Evolutionary conservation across 345 rosid species (phyloP).

Genomic region (Sisymbrium irio): DNA sequence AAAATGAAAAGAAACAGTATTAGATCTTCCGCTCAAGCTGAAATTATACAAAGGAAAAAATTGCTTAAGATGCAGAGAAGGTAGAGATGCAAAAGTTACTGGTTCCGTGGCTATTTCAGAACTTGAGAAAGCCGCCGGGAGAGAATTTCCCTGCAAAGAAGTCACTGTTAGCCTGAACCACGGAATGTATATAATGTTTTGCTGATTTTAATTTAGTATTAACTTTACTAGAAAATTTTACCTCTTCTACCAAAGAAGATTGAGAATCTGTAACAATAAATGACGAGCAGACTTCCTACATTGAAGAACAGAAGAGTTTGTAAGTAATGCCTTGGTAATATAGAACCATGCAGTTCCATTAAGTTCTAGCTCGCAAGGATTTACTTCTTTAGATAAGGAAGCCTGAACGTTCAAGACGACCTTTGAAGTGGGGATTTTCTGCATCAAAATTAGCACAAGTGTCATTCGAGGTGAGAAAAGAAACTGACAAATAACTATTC

Average conservation of each 20-base stretch:
- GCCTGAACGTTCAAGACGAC: constrained; percentile 30
- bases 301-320: neutral
- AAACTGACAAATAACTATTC: neutral
- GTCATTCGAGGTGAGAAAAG: neutral
- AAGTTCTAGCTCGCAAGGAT: neutral
- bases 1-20: neutral
- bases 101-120: constrained; percentile 3
- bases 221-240: neutral
- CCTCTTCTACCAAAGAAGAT: constrained; percentile 27
- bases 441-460: constrained; percentile 20
- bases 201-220: neutral
- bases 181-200: neutral
- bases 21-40: neutral
- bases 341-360: neutral
- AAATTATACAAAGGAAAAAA: neutral
- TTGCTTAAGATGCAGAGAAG: neutral
- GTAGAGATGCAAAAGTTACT: constrained; percentile 11
- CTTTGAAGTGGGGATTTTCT: constrained; percentile 38
- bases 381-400: constrained; percentile 40
- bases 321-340: constrained; percentile 3
- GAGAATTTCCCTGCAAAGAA: constrained; percentile 32
- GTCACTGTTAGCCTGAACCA: neutral
- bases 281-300: constrained; percentile 19
- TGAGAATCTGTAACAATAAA: constrained; percentile 2
- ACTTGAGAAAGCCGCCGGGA: constrained; percentile 22